These are phyloP conservation scores for Kodamaea leandrae DNA, from an alignment of 805 yeast genomes.

Conservation along the genomic window DNA sequence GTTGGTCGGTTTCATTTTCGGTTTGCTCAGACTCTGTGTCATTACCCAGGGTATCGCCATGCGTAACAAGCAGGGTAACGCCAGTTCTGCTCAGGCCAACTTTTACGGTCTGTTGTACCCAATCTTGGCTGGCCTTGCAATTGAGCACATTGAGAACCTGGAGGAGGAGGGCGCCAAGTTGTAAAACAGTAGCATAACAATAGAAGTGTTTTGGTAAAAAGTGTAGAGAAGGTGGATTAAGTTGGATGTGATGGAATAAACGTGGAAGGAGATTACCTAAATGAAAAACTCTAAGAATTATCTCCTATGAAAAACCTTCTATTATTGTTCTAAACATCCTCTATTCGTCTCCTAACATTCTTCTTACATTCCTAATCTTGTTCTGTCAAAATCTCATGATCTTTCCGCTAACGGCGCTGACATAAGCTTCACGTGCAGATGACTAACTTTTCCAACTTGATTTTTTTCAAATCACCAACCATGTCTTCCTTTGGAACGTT, in stretches of 20 bases:
- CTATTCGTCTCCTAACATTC: too few relatives aligned
- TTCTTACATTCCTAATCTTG: too few relatives aligned
- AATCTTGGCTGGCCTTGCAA: slow-evolving; percentile 29
- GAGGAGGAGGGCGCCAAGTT: slow-evolving; percentile 8
- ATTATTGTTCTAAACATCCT: too few relatives aligned
- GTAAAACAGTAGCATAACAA: too few relatives aligned
- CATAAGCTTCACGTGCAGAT: slow-evolving; percentile 1
- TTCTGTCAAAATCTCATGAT: neutral
- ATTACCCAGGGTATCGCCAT: slow-evolving; percentile 64
- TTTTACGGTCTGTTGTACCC: slow-evolving; percentile 36
- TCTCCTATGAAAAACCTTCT: too few relatives aligned
- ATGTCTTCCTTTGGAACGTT: slow-evolving; percentile 45
- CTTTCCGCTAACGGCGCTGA: slow-evolving; percentile 1
- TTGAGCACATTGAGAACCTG: slow-evolving; percentile 15
- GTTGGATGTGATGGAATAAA: too few relatives aligned
- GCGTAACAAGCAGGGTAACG: slow-evolving; percentile 50
- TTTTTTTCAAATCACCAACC: slow-evolving; percentile 6
- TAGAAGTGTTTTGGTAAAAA: too few relatives aligned
- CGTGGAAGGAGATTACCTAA: too few relatives aligned
- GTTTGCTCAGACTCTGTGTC: slow-evolving; percentile 52
- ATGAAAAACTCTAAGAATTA: too few relatives aligned
- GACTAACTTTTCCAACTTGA: slow-evolving; percentile 6
- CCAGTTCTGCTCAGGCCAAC: slow-evolving; percentile 51
- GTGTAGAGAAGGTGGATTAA: neutral
- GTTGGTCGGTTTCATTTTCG: slow-evolving; percentile 55